A percentile compares a stretch with the other conserved stretches of the same genome.
Evolutionary conservation across 176 grass and related monocot genomes (phyloP).

Genomic region (Panicum miliaceum): DNA sequence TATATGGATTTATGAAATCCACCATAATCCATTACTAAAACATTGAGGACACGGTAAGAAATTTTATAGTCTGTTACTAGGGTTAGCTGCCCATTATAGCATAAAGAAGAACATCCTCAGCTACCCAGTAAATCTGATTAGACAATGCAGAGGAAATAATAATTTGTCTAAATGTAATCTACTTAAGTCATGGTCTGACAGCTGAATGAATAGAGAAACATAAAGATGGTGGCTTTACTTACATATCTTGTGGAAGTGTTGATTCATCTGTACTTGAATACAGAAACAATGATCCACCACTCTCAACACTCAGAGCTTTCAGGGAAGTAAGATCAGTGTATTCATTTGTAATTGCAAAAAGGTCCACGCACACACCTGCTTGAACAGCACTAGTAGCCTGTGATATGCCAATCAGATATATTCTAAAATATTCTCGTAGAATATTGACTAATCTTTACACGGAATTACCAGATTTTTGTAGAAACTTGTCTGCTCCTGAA

Average conservation of each 20-base stretch:
- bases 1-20: conserved; percentile 25
- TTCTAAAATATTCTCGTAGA: conserved; percentile 44
- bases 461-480: conserved; percentile 88
- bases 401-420: conserved; percentile 68
- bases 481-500: conserved; percentile 78
- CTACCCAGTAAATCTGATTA: conserved; percentile 16
- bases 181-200: conserved; percentile 19
- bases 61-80: background rate
- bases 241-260: conserved; percentile 98
- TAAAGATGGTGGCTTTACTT: conserved; percentile 42
- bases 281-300: conserved; percentile 89
- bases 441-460: conserved; percentile 31
- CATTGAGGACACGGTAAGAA: background rate
- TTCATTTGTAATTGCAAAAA: conserved; percentile 96
- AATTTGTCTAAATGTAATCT: conserved; percentile 1
- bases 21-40: conserved; percentile 18
- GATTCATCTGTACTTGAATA: conserved; percentile 92
- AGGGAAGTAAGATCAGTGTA: conserved; percentile 87
- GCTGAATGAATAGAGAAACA: conserved; percentile 25
- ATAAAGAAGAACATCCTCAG: background rate
- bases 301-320: conserved; percentile 90
- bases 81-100: background rate
- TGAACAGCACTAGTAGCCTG: conserved; percentile 97
- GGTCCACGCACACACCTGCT: conserved; percentile 96
- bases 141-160: conserved; percentile 9